Conservation (phyloP, 352 stramenopile genomes). For the Globisporangium paroecandrum region DNA sequence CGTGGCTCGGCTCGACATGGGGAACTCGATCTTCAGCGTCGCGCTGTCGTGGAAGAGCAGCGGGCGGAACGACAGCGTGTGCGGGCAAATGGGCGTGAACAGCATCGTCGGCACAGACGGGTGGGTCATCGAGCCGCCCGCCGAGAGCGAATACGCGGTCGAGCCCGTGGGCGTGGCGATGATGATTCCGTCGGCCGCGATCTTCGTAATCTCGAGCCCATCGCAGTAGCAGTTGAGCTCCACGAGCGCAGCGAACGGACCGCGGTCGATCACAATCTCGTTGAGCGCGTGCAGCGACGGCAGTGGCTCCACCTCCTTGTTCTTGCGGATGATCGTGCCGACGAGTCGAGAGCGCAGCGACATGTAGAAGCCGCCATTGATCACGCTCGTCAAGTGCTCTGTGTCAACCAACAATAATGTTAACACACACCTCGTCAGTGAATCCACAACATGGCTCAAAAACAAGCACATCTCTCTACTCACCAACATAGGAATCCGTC, state of each 20-base stretch:
- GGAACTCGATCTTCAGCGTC: slow-evolving; percentile 88
- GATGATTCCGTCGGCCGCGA: slow-evolving; percentile 96
- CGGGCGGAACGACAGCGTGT: slow-evolving; percentile 93
- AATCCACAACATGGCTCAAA: not conserved
- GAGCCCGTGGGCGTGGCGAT: slow-evolving; percentile 97
- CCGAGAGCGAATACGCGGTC: slow-evolving; percentile 97
- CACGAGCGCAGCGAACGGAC: slow-evolving; percentile 86
- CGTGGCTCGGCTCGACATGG: slow-evolving; percentile 64
- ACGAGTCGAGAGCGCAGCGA: slow-evolving; percentile 74
- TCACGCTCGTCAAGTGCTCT: slow-evolving; percentile 72
- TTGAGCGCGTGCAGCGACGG: slow-evolving; percentile 94
- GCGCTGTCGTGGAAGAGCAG: slow-evolving; percentile 91
- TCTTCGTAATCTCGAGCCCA: slow-evolving; percentile 94
- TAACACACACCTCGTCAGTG: not conserved
- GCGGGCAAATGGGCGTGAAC: slow-evolving; percentile 98
- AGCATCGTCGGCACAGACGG: slow-evolving; percentile 96
- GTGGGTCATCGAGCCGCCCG: slow-evolving; percentile 97
- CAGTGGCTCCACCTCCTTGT: slow-evolving; percentile 49
- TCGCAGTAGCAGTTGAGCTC: slow-evolving; percentile 98
- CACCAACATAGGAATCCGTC: slow-evolving; percentile 46
- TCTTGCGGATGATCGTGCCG: slow-evolving; percentile 64
- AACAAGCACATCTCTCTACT: not conserved
- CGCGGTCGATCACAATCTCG: slow-evolving; percentile 97
- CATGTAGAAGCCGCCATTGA: slow-evolving; percentile 83
- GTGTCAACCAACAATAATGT: slow-evolving; percentile 3